Percentiles rank a stretch among this genome's conserved stretches.
Evolutionary conservation across 208 protist genomes (phyloP).

Genomic region (Crithidia bombi): DNA sequence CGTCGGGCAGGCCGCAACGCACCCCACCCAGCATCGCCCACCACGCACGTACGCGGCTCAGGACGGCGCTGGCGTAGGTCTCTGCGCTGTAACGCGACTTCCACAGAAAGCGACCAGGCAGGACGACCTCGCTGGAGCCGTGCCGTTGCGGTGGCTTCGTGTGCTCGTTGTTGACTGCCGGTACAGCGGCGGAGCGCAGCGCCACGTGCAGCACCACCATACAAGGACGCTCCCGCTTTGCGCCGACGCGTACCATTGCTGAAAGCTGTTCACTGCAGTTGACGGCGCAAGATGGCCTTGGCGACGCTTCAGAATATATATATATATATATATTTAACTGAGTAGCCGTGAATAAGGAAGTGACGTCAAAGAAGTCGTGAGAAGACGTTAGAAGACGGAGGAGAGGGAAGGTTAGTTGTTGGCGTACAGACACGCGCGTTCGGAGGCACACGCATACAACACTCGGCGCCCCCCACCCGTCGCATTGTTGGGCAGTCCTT

Average conservation of each 20-base stretch:
- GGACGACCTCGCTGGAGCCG: slow-evolving; percentile 1
- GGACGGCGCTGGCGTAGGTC: slow-evolving; percentile 24
- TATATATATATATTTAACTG: slow-evolving; percentile 41
- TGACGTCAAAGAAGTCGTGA: too few relatives aligned
- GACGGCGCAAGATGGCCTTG: too few relatives aligned
- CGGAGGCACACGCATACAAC: too few relatives aligned
- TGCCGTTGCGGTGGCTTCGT: not conserved
- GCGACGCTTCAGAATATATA: too few relatives aligned
- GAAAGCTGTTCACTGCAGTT: too few relatives aligned
- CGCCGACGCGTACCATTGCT: slow-evolving; percentile 35
- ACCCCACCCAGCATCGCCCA: slow-evolving; percentile 37
- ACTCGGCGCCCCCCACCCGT: too few relatives aligned
- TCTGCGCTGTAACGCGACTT: slow-evolving; percentile 20
- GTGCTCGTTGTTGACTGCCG: not conserved
- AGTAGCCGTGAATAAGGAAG: too few relatives aligned
- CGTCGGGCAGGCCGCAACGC: slow-evolving; percentile 33
- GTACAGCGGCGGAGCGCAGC: slow-evolving; percentile 6
- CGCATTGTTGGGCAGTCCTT: too few relatives aligned
- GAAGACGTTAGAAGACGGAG: too few relatives aligned
- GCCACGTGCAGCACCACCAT: slow-evolving; percentile 26
- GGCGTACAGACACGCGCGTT: too few relatives aligned
- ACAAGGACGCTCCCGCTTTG: slow-evolving; percentile 35
- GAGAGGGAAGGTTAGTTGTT: too few relatives aligned
- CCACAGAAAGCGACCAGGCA: slow-evolving; percentile 11
- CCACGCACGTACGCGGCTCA: slow-evolving; percentile 26